Base-by-base conservation (phyloP, 176 grass and related monocot species). In the Microstegium vimineum region DNA sequence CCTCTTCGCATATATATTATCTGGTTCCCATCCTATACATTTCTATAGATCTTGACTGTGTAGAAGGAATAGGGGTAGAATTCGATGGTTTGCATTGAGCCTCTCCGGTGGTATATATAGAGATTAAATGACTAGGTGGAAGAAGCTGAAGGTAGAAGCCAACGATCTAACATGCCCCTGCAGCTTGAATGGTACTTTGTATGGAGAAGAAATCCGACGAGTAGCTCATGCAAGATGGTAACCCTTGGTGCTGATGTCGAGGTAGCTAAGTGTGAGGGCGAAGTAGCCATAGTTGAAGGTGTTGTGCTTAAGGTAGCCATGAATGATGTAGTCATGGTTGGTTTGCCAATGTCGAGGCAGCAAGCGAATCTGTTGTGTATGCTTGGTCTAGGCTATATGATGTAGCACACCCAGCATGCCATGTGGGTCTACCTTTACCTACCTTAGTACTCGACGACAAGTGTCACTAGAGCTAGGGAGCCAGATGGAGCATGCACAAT, bases 1-100 rank as follows among this genome's bases (percentile, higher is more conserved):
- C 13, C 68, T 37, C 20, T 84, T 57, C 36, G 73, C 66, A 60
- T 52, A 7, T 72, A 38, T 83, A 6, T 88, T 56, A 20, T 34
- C 17, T n/a, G 14, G 65, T 68, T 68, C 33, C 34, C 34, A 36
- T 36, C 64, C 33, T 36, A 36, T 36, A 35, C 17, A 36, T 37
- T 34, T 67, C 32, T 67, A 22, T 6, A 18, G 1, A 38, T 68
- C 34, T 68, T 38, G 66, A 68, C 34, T 38, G 34, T 56, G 18
- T 56, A 56, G 20, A 7, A 9, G 51, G 51, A 56, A 56, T 56
- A n/a, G 6, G 5, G 5, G 47, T 51, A 51, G 17, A 22, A 52
- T 52, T 52, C 2, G 51, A 54, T 54, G 49, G 18, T 54, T 54
- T 54, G 51, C 51, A 54, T 54, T 54, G 7, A 54, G 2, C 51